phyloP scores from a whole-genome alignment of 176 grass and related monocot genomes.

The Aegilops sharonensis region DNA sequence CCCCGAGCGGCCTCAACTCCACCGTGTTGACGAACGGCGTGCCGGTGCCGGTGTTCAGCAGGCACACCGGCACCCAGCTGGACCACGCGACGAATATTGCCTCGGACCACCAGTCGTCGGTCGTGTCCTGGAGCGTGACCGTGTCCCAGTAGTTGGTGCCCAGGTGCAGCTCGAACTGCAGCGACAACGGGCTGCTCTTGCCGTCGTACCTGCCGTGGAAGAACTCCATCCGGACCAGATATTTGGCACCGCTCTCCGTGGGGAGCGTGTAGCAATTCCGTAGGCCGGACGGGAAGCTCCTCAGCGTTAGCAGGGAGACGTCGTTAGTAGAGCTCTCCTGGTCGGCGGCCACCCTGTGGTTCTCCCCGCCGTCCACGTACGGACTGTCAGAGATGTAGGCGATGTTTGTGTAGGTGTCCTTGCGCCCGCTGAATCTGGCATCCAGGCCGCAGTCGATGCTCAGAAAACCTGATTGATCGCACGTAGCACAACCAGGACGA shows the following conservation, averaged over 20 bases:
- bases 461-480: neutral
- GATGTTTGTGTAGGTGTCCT: neutral
- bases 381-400: neutral
- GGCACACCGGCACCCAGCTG: conserved; percentile 28
- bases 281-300: conserved; percentile 37
- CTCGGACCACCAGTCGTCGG: neutral
- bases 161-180: conserved; percentile 35
- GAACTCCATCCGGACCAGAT: conserved; percentile 6
- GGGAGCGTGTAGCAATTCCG: conserved; percentile 44
- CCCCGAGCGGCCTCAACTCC: neutral
- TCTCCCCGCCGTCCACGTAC: neutral
- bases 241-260: neutral
- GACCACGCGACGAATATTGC: neutral
- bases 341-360: neutral
- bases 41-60: conserved; percentile 37
- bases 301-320: neutral
- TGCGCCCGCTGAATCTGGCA: neutral
- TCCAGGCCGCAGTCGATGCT: conserved; percentile 5
- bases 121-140: too few relatives aligned
- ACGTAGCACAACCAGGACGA: neutral
- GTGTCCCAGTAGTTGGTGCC: neutral
- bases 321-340: neutral
- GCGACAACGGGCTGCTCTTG: neutral
- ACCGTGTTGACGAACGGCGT: conserved; percentile 39
- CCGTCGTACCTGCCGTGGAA: conserved; percentile 38